Percentiles rank a stretch among this genome's conserved stretches.
Evolutionary conservation across 805 yeast species (phyloP).

Genomic region (Vanderwaltozyma polyspora): DNA sequence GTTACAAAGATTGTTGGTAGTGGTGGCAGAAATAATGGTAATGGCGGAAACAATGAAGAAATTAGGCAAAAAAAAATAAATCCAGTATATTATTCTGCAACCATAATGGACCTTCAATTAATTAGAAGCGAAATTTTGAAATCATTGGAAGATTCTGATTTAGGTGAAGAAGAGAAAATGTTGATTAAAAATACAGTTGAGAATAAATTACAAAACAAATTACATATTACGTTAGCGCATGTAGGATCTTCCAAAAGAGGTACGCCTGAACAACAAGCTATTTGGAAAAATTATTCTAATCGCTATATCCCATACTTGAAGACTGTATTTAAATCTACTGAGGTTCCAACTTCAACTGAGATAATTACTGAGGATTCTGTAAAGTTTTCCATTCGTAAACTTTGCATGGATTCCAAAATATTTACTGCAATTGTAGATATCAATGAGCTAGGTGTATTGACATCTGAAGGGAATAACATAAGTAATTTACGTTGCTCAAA

Average conservation of each 20-base stretch:
- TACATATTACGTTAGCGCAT: conserved; percentile 65
- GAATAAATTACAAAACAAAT: conserved; percentile 31
- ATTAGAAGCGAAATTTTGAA: not conserved
- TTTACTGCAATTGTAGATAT: conserved; percentile 42
- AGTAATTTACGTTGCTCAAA: conserved; percentile 29
- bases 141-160: not conserved
- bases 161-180: not conserved
- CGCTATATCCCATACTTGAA: conserved; percentile 9
- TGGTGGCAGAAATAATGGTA: conserved; percentile 5
- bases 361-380: conserved; percentile 23
- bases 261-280: conserved; percentile 11
- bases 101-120: conserved; percentile 18
- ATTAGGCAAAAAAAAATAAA: conserved; percentile 9
- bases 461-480: conserved; percentile 6
- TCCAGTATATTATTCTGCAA: conserved; percentile 39
- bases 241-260: conserved; percentile 24
- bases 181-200: conserved; percentile 1
- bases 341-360: not conserved
- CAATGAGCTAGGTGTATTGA: conserved; percentile 4
- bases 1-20: conserved; percentile 28
- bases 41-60: conserved; percentile 1
- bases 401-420: conserved; percentile 42
- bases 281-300: conserved; percentile 21
- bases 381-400: conserved; percentile 30
- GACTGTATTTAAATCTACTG: conserved; percentile 1